Evolutionary conservation across 2,329 filamentous ascomycete species (phyloP), one percentile per base, ranked within the genome.

Genomic region (Neurospora sp.): DNA sequence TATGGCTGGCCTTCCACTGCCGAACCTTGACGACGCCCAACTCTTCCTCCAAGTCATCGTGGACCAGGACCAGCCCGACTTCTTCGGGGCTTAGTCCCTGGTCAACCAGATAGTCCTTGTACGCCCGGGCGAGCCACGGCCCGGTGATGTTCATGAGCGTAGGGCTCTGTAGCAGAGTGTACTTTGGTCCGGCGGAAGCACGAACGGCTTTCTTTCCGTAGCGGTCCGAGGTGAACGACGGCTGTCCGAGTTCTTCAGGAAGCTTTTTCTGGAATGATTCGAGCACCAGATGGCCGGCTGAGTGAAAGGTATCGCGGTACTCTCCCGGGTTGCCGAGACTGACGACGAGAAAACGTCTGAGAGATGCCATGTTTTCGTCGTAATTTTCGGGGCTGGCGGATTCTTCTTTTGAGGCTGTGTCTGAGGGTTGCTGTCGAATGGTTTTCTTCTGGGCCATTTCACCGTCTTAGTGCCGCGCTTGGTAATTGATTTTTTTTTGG

Each of bases 81-180:
- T 81, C 73, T 15, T 75, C 68, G 13, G 76, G 73, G 6, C 70
- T 67, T 10, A 78, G 71, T 3, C 74, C 75, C 74, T 72, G 77
- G 74, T 82, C 73, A 73, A 75, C 80, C 71, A 89, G 74, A 70
- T 86, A 84, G n/a, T 87, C 82, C 52, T 84, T 84, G 84, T 91
- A 93, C 1, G 90, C 89, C 2, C 83, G 83, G 3, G 86, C 82
- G 0, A 97, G 86, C 71, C 90, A 91, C 0, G 85, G 83, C 0
- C 96, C 96, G 1, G 89, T 92, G 4, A 91, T 82, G 78, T 98
- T 99, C 96, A 99, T 98, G 40, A 90, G 81, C 0, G 87, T 88
- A 0, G 90, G 88, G 39, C 89, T 93, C 78, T 96, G 90, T 80
- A 92, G 89, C 17, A 96, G 84, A 2, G 87, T 91, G 77, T 87